Conservation (phyloP, 495 filamentous ascomycete genomes). For the Chaetomidium leptoderma region DNA sequence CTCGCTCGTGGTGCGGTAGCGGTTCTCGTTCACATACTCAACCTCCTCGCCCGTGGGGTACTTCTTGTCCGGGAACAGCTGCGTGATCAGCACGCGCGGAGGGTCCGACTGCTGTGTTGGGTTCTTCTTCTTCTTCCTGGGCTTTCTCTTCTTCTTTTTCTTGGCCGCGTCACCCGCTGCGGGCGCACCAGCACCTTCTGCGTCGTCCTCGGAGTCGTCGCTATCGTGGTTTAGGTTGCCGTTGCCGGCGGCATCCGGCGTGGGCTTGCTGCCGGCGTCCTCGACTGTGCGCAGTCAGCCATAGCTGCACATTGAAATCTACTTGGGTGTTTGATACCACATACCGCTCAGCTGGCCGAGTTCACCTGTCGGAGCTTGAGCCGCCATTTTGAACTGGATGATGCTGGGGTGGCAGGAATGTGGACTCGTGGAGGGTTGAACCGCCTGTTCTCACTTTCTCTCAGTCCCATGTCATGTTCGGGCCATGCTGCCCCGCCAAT, state of each 20-base stretch:
- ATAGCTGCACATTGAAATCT: background rate
- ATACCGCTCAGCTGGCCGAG: slow-evolving; percentile 43
- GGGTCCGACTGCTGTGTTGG: slow-evolving; percentile 72
- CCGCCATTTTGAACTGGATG: slow-evolving; percentile 35
- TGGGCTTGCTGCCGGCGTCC: slow-evolving; percentile 49
- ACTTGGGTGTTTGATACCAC: slow-evolving; percentile 4
- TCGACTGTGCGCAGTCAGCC: slow-evolving; percentile 26
- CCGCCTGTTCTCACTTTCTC: background rate
- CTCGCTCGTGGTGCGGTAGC: slow-evolving; percentile 76
- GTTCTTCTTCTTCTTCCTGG: slow-evolving; percentile 73
- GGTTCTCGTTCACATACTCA: slow-evolving; percentile 71
- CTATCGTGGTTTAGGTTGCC: slow-evolving; percentile 58
- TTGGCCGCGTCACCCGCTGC: slow-evolving; percentile 44
- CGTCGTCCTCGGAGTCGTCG: slow-evolving; percentile 66
- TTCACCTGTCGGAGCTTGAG: slow-evolving; percentile 40
- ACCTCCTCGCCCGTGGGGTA: slow-evolving; percentile 81
- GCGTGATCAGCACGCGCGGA: slow-evolving; percentile 68
- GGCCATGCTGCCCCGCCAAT: slow-evolving; percentile 2
- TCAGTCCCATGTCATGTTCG: background rate
- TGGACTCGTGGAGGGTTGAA: slow-evolving; percentile 8
- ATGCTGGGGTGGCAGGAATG: background rate
- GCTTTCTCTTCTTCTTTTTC: slow-evolving; percentile 79
- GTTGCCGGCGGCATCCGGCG: slow-evolving; percentile 48
- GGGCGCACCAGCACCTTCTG: slow-evolving; percentile 36
- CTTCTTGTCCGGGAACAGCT: slow-evolving; percentile 67